Conservation (phyloP, 1,284 basidiomycete species). For the Ganoderma lingzhi region DNA sequence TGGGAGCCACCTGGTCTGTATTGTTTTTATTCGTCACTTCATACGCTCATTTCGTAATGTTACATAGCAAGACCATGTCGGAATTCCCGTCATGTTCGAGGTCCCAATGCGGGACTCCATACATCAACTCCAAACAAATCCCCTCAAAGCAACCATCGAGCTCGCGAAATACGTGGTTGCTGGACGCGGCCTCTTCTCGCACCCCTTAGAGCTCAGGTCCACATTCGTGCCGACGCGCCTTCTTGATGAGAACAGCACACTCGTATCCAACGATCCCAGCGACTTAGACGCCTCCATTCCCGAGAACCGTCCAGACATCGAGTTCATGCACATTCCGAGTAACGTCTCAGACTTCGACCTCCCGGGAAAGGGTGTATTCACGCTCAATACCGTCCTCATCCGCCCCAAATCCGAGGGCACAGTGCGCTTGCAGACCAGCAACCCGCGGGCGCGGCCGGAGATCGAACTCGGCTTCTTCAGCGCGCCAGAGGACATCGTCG, state of each 20-base stretch:
- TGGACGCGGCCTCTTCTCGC: constrained; percentile 41
- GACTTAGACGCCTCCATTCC: constrained; percentile 32
- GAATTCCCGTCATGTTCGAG: constrained; percentile 39
- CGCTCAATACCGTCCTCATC: constrained; percentile 41
- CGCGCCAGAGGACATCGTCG: constrained; percentile 35
- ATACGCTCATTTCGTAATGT: background rate
- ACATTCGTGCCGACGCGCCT: constrained; percentile 39
- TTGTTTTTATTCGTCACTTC: too few relatives aligned
- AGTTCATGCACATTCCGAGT: constrained; percentile 44
- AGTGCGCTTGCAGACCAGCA: constrained; percentile 42
- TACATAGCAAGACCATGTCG: constrained; percentile 44
- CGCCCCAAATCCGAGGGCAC: constrained; percentile 44
- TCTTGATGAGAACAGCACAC: constrained; percentile 31
- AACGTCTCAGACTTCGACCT: constrained; percentile 28
- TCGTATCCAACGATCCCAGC: constrained; percentile 19
- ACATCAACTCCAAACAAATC: constrained; percentile 26
- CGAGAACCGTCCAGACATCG: constrained; percentile 45
- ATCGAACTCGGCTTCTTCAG: constrained; percentile 43
- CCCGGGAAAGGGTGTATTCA: constrained; percentile 36
- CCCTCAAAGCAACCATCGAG: constrained; percentile 36
- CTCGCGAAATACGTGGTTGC: constrained; percentile 41
- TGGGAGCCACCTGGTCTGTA: constrained; percentile 38
- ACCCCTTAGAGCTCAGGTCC: constrained; percentile 39
- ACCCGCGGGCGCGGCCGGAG: constrained; percentile 42
- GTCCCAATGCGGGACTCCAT: constrained; percentile 41